These are phyloP conservation scores for Pyrus betulifolia DNA, from an alignment of 306 rosid species.

Conservation along the genomic window DNA sequence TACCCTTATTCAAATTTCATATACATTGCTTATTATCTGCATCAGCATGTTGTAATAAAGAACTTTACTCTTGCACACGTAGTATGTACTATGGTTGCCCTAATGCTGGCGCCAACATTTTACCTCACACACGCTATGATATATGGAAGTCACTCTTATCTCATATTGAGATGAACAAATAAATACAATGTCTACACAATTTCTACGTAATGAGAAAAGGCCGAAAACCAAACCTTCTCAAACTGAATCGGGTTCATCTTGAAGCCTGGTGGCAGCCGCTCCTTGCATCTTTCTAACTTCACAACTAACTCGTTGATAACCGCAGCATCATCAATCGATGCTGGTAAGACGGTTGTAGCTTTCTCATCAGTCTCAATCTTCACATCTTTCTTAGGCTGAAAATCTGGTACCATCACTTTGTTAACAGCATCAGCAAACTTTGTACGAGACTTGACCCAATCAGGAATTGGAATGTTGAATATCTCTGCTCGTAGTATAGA, in stretches of 20 bases:
- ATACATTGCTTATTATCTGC: neutral
- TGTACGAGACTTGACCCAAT: slow-evolving; percentile 15
- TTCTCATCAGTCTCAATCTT: slow-evolving; percentile 21
- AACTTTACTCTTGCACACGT: neutral
- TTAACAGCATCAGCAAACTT: slow-evolving; percentile 19
- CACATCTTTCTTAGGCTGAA: slow-evolving; percentile 20
- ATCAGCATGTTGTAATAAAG: neutral
- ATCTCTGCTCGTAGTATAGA: slow-evolving; percentile 20
- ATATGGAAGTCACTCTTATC: neutral
- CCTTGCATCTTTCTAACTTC: slow-evolving; percentile 10
- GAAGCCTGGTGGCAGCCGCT: slow-evolving; percentile 15
- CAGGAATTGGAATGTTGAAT: slow-evolving; percentile 12
- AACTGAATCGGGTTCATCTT: slow-evolving; percentile 23
- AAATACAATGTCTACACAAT: neutral
- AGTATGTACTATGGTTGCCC: neutral
- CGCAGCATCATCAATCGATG: slow-evolving; percentile 19
- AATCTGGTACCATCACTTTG: slow-evolving; percentile 14
- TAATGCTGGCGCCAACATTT: neutral
- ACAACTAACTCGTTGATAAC: slow-evolving; percentile 10
- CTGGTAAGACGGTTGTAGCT: slow-evolving; percentile 11
- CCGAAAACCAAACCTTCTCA: slow-evolving; percentile 13
- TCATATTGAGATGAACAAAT: neutral
- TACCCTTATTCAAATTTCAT: neutral
- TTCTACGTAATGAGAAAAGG: neutral
- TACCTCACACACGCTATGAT: neutral